Conservation (phyloP, 805 yeast species). For the Brettanomyces bruxellensis region DNA sequence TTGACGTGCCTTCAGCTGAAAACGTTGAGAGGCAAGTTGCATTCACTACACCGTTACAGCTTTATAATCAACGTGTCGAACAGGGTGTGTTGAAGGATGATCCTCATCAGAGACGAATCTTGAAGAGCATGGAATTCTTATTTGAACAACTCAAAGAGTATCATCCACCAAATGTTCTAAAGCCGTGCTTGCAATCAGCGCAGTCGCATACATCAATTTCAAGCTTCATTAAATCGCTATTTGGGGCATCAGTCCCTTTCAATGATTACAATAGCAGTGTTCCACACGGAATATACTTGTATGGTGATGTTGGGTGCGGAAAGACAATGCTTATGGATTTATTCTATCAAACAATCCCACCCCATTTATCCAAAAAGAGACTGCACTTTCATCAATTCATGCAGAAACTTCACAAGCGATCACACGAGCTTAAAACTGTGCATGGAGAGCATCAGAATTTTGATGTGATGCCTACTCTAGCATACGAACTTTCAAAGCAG, state of each 20-base stretch:
- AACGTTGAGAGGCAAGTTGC: no score
- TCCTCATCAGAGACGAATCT: constrained; percentile 68
- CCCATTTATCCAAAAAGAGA: constrained; percentile 66
- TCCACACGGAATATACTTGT: constrained; percentile 82
- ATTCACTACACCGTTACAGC: constrained; percentile 18
- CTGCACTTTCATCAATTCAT: constrained; percentile 95
- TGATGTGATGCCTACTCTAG: constrained; percentile 78
- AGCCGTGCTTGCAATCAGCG: constrained; percentile 35
- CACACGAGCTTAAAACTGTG: constrained; percentile 60
- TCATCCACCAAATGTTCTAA: constrained; percentile 48
- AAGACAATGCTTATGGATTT: constrained; percentile 98
- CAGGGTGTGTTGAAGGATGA: constrained; percentile 58
- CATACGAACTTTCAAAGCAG: constrained; percentile 69
- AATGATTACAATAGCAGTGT: constrained; percentile 18
- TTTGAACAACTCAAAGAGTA: constrained; percentile 48
- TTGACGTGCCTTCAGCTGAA: no score
- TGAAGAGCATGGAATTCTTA: constrained; percentile 50
- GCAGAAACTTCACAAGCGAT: constrained; percentile 85
- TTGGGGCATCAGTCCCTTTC: constrained; percentile 8
- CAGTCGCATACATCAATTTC: constrained; percentile 24
- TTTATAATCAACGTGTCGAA: constrained; percentile 21
- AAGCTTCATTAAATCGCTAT: constrained; percentile 15
- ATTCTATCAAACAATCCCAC: constrained; percentile 78
- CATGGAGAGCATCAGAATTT: constrained; percentile 59
- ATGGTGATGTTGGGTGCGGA: constrained; percentile 98